phyloP scores from a whole-genome alignment of 768 basidiomycete genomes.

The Termitomyces sp. region DNA sequence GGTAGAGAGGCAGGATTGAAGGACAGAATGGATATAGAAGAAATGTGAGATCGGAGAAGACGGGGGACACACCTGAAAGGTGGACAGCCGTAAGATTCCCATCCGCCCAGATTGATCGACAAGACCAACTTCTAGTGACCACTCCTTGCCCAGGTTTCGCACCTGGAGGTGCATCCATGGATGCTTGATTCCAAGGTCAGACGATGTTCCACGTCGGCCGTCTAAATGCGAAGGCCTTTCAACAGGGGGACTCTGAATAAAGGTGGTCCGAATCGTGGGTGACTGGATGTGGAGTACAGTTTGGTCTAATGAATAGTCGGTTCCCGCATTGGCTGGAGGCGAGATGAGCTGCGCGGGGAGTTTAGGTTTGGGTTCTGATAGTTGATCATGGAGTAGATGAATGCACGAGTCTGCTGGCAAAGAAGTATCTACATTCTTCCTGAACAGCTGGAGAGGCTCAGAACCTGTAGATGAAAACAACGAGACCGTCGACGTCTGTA shows the following conservation, averaged over 20 bases:
- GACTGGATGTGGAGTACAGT: constrained; percentile 80
- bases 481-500: constrained; percentile 65
- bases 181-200: constrained; percentile 57
- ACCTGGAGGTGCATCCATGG: constrained; percentile 77
- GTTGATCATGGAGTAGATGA: constrained; percentile 57
- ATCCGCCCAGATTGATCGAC: constrained; percentile 57
- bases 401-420: constrained; percentile 63
- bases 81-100: constrained; percentile 67
- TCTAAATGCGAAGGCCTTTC: constrained; percentile 5
- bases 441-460: constrained; percentile 59
- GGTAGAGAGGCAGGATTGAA: background rate
- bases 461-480: constrained; percentile 73
- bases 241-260: constrained; percentile 56
- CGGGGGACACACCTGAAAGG: constrained; percentile 65
- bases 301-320: constrained; percentile 46
- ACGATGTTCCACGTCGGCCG: constrained; percentile 10
- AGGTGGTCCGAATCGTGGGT: constrained; percentile 66
- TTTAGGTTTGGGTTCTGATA: constrained; percentile 47
- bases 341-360: constrained; percentile 44
- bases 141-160: constrained; percentile 61
- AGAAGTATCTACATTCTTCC: constrained; percentile 38
- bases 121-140: constrained; percentile 75
- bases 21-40: background rate
- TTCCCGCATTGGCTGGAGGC: constrained; percentile 25
- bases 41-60: constrained; percentile 1